These are phyloP conservation scores for Gloeopeniophorella convolvens DNA, from an alignment of 768 basidiomycete species.

Conservation along the genomic window DNA sequence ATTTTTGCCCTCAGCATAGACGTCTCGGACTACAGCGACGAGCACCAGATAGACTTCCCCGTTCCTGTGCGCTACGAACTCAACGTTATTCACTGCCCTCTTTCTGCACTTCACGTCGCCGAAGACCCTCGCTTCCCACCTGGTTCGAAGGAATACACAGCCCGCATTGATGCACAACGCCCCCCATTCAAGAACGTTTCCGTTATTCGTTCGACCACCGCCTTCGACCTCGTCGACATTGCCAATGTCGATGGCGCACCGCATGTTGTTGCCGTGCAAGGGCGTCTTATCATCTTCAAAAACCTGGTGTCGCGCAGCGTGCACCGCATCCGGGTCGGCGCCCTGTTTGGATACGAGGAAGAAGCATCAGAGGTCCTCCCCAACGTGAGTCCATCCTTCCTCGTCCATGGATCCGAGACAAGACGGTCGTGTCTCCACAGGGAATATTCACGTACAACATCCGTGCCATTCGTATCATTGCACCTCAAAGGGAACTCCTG, in stretches of 20 bases:
- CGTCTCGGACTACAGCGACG: constrained; percentile 17
- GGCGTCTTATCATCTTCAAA: constrained; percentile 11
- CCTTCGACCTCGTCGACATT: constrained; percentile 16
- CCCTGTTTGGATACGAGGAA: constrained; percentile 14
- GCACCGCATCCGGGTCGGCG: constrained; percentile 11
- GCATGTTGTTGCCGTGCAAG: constrained; percentile 9
- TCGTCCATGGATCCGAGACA: constrained; percentile 1
- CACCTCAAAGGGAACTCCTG: constrained; percentile 17
- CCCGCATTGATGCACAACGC: constrained; percentile 1
- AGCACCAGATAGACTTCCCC: constrained; percentile 13
- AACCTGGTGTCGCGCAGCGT: constrained; percentile 9
- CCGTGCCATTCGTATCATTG: constrained; percentile 18
- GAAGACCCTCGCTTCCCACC: constrained; percentile 19
- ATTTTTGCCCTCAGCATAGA: constrained; percentile 7
- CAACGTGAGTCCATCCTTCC: constrained; percentile 5
- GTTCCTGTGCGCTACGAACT: constrained; percentile 19
- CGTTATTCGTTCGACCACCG: constrained; percentile 9
- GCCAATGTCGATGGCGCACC: constrained; percentile 13
- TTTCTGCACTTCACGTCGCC: constrained; percentile 13
- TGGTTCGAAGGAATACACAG: constrained; percentile 11
- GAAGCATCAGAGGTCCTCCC: constrained; percentile 12
- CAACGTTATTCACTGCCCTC: constrained; percentile 15
- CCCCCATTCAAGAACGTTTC: constrained; percentile 12
- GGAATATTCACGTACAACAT: constrained; percentile 15
- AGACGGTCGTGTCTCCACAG: constrained; percentile 14